Percentiles rank a stretch among this genome's conserved stretches.
Evolutionary conservation across 305 asterid species (phyloP).

Genomic region (Fraxinus baroniana): DNA sequence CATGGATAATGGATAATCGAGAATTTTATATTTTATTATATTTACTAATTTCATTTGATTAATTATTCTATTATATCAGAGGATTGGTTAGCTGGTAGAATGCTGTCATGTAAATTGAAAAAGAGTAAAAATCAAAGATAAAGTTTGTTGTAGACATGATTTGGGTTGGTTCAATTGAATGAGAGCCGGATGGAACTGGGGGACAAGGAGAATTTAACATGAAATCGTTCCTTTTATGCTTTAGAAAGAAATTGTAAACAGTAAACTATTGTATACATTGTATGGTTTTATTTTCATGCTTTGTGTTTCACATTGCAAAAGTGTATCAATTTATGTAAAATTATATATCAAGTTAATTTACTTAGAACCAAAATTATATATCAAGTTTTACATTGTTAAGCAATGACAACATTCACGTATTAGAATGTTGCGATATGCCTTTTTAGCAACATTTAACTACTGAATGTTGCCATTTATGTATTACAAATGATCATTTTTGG

Average conservation of each 20-base stretch:
- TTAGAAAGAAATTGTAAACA: not conserved
- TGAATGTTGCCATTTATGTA: too few species aligned
- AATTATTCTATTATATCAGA: not conserved
- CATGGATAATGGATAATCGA: not conserved
- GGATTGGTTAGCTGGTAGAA: not conserved
- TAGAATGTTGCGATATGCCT: too few species aligned
- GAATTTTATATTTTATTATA: not conserved
- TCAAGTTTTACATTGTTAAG: too few species aligned
- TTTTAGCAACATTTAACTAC: too few species aligned
- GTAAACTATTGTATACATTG: not conserved
- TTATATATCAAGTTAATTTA: not conserved
- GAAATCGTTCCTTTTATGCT: not conserved
- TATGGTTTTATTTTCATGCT: not conserved
- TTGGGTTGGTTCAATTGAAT: not conserved
- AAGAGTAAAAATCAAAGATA: not conserved
- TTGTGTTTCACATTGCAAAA: not conserved
- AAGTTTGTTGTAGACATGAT: not conserved
- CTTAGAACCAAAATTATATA: not conserved
- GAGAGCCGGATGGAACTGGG: not conserved
- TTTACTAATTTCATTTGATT: not conserved
- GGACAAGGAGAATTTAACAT: not conserved
- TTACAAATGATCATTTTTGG: too few species aligned
- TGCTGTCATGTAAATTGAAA: not conserved
- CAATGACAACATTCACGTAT: too few species aligned
- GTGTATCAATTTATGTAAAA: not conserved